These are phyloP conservation scores for Raffaelea deltoideospora DNA, from an alignment of 2,329 filamentous ascomycete species.

Conservation along the genomic window DNA sequence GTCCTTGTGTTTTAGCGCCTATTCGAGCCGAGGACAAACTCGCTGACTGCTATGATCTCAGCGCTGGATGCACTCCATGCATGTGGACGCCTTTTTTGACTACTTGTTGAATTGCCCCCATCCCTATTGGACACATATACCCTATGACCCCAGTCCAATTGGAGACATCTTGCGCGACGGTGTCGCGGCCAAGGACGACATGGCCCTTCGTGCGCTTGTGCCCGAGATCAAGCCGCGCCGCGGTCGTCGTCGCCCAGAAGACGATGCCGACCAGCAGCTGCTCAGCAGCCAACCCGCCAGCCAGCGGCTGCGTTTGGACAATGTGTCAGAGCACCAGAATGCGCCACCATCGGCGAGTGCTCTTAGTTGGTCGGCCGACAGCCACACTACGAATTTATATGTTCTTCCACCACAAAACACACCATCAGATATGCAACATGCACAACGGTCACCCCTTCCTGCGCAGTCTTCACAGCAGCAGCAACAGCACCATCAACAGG, in stretches of 20 bases:
- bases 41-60: constrained; percentile 20
- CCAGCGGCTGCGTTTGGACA: constrained; percentile 43
- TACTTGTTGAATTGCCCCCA: constrained; percentile 68
- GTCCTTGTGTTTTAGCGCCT: not conserved
- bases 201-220: constrained; percentile 69
- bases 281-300: constrained; percentile 25
- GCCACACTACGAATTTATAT: too few relatives aligned
- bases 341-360: constrained; percentile 33
- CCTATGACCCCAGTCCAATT: constrained; percentile 45
- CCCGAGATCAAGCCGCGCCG: constrained; percentile 56
- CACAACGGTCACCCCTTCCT: not conserved
- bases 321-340: constrained; percentile 15
- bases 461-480: not conserved
- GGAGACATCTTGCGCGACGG: constrained; percentile 59
- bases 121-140: constrained; percentile 65
- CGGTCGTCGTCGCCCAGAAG: constrained; percentile 48
- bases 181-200: constrained; percentile 72
- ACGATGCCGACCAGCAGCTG: constrained; percentile 29
- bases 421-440: too few relatives aligned
- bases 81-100: constrained; percentile 88
- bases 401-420: too few relatives aligned
- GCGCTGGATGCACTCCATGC: constrained; percentile 96
- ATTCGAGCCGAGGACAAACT: not conserved
- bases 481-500: not conserved
- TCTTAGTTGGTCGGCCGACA: constrained; percentile 32